A percentile compares a stretch with the other conserved stretches of the same genome.
Conservation (phyloP, 2,329 filamentous ascomycete genomes). For the Ceratocystis ficicola region DNA sequence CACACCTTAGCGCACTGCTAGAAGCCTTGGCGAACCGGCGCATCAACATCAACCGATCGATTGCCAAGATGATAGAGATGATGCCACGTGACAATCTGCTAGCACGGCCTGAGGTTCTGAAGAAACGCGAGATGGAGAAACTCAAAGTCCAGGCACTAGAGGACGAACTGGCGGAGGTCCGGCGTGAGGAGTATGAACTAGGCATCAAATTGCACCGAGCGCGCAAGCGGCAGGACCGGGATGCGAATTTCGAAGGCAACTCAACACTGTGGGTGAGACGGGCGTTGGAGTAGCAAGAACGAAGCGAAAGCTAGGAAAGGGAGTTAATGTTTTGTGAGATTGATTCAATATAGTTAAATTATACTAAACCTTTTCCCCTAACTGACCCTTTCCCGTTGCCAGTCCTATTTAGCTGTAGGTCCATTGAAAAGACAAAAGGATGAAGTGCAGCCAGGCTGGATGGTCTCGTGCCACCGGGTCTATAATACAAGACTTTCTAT, state of each 20-base stretch:
- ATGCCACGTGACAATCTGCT: slow-evolving; percentile 60
- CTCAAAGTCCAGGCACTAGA: slow-evolving; percentile 54
- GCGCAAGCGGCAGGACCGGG: slow-evolving; percentile 61
- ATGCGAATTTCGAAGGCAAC: slow-evolving; percentile 51
- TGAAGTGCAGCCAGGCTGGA: too few species aligned
- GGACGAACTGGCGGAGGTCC: slow-evolving; percentile 57
- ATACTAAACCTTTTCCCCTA: too few species aligned
- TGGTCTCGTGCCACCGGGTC: too few species aligned
- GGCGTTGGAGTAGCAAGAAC: slow-evolving; percentile 32
- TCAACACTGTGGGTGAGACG: slow-evolving; percentile 62
- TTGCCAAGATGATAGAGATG: slow-evolving; percentile 65
- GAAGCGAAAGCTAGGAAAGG: not conserved
- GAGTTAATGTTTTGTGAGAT: not conserved
- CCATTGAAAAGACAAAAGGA: too few species aligned
- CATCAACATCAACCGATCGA: slow-evolving; percentile 58
- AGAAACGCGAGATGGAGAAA: slow-evolving; percentile 45
- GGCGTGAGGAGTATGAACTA: slow-evolving; percentile 65
- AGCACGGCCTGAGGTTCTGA: slow-evolving; percentile 50
- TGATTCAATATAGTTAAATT: too few species aligned
- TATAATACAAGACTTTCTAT: too few species aligned
- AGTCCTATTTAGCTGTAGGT: too few species aligned
- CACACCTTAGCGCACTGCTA: slow-evolving; percentile 53
- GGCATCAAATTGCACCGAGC: slow-evolving; percentile 62
- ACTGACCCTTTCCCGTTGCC: too few species aligned
- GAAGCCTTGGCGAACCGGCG: slow-evolving; percentile 54